phyloP scores from a whole-genome alignment of 1,139 yeast species.

The Candida sp. region DNA sequence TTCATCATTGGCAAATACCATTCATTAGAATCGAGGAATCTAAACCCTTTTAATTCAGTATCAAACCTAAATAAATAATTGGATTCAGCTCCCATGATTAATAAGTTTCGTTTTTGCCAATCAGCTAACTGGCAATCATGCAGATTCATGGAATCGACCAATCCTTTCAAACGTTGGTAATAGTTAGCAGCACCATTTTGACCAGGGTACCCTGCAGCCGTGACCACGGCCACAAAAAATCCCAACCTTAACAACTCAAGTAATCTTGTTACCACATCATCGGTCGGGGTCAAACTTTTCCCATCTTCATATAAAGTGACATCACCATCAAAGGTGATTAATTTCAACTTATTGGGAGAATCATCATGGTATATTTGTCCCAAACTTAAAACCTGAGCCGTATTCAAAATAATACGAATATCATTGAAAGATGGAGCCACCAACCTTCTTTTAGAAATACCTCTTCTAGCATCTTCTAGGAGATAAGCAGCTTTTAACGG shows the following conservation, averaged over 20 bases:
- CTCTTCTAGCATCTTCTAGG: slow-evolving; percentile 73
- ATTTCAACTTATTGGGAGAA: slow-evolving; percentile 42
- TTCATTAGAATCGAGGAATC: slow-evolving; percentile 58
- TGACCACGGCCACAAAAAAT: slow-evolving; percentile 83
- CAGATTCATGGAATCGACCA: slow-evolving; percentile 59
- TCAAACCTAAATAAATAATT: slow-evolving; percentile 75
- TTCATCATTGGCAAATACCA: slow-evolving; percentile 78
- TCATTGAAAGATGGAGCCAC: slow-evolving; percentile 98
- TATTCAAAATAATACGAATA: slow-evolving; percentile 69
- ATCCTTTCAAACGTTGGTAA: slow-evolving; percentile 68
- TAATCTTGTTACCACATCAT: slow-evolving; percentile 60
- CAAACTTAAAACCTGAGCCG: slow-evolving; percentile 78
- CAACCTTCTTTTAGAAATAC: slow-evolving; percentile 76
- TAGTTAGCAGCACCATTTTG: slow-evolving; percentile 66
- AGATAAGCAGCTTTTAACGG: slow-evolving; percentile 85
- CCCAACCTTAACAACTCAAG: slow-evolving; percentile 54
- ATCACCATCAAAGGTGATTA: slow-evolving; percentile 95
- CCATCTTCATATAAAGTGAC: slow-evolving; percentile 96
- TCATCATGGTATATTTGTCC: slow-evolving; percentile 24
- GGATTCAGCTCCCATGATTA: slow-evolving; percentile 97
- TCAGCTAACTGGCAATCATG: slow-evolving; percentile 36
- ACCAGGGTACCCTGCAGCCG: slow-evolving; percentile 96
- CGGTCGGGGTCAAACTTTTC: slow-evolving; percentile 53
- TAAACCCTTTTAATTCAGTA: slow-evolving; percentile 44
- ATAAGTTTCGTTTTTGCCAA: slow-evolving; percentile 59